Evolutionary conservation across 345 rosid genomes (phyloP), one percentile per base, ranked within the genome.

Genomic region (Eucalyptus camaldulensis): DNA sequence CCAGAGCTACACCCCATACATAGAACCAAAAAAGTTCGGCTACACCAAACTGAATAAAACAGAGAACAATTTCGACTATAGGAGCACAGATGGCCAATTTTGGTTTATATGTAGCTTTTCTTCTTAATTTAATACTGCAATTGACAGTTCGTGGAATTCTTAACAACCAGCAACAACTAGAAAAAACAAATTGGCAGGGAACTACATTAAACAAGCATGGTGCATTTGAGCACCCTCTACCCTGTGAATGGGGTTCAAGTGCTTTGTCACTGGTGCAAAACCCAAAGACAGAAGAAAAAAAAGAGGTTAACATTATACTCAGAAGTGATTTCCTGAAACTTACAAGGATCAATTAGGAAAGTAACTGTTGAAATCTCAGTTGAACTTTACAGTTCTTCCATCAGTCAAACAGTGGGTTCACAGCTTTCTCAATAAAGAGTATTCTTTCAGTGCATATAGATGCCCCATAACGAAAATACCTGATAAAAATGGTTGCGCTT

Each of bases 401-500:
- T 76, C 47, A 76, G 45, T 37, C 83, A 76, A 76, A 76, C 45
- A 8, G 24, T 44, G 27, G 83, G 83, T 3, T 37, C 47, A 37
- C 27, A 21, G 83, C 83, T 19, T 37, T 37, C 83, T 37, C 47
- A 6, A 76, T 76, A 76, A 76, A 86, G 44, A 25, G 60, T 17
- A 5, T 60, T 65, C 33, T 56, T 87, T 56, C 13, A 33, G 17
- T 43, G 17, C 40, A 25, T 50, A 51, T 81, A 88, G 50, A 88
- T 45, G 67, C 17, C 60, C 37, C n/a, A 53, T 60, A 37, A 88
- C 8, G 17, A 37, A 56, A 76, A 86, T 88, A 98, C 99, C 98
- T 95, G 94, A 90, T 96, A 95, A 90, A 98, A 93, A 89, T 97
- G 97, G 85, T 94, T 95, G 47, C 97, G 95, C 91, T 98, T 97